These are phyloP conservation scores for Antitrichia curtipendula DNA, from an alignment of 225 moss, liverwort and hornwort genomes.

Conservation along the genomic window DNA sequence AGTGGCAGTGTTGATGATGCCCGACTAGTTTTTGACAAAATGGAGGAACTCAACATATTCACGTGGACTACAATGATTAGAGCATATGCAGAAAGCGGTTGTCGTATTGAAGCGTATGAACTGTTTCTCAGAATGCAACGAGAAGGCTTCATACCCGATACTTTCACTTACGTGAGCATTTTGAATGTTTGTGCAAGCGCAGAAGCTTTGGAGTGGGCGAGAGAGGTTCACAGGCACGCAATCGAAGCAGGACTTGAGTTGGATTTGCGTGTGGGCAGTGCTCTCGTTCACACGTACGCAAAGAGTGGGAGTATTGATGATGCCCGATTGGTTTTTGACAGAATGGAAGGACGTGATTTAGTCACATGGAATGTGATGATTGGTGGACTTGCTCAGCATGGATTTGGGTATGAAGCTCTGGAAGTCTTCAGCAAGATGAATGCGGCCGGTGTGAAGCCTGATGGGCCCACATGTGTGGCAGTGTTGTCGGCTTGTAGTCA, in stretches of 20 bases:
- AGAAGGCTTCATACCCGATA: background rate
- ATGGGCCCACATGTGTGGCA: background rate
- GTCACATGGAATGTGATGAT: background rate
- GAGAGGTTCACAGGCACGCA: background rate
- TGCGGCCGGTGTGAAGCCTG: background rate
- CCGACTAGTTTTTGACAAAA: background rate
- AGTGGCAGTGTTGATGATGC: background rate
- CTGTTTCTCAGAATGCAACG: background rate
- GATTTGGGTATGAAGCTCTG: background rate
- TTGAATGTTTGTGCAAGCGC: background rate
- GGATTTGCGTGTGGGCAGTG: background rate
- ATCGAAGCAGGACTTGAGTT: background rate
- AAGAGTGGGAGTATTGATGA: background rate
- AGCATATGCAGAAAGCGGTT: background rate
- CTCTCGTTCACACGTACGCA: background rate
- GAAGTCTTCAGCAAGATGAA: background rate
- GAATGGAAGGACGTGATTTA: background rate
- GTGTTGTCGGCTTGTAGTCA: background rate
- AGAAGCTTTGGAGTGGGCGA: background rate
- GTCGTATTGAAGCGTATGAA: background rate
- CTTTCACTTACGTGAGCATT: background rate
- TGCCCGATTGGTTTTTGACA: background rate
- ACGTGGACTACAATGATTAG: background rate
- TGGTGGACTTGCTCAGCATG: background rate
- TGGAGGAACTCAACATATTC: background rate